Evolutionary conservation across 2,329 filamentous ascomycete species (phyloP), one percentile per base, ranked within the genome.

Genomic region (Sporothrix globosa): DNA sequence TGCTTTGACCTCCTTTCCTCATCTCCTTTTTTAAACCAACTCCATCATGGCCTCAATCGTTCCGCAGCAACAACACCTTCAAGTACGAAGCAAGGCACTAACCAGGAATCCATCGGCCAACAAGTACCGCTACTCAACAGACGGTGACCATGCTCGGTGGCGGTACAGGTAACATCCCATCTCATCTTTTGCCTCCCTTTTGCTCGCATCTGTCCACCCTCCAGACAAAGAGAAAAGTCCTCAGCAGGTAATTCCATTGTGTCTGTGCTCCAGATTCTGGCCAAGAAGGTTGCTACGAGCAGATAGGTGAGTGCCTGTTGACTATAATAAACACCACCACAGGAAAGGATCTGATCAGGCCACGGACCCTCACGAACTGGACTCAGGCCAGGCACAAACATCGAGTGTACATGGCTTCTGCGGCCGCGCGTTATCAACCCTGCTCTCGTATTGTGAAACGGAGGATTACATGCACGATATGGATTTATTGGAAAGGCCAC

Each of bases 391-490:
- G n/a, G n/a, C 30, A 60, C 34, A 41, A 60, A 60, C 19, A 41
- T 41, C 56, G n/a, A 61, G n/a, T 11, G 14, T 41, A 13, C 17
- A 19, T 14, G 24, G 27, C 24, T 30, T 30, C 56, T 19, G 39
- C 44, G 30, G 17, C 3, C 50, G 10, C 21, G 5, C 21, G 4
- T 21, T 53, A 19, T 50, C 48, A 50, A n/a, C 9, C 41, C 60
- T n/a, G 34, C 58, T 17, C 65, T 67, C 63, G 63, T 67, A 30
- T 67, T 41, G 65, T 67, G 50, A 68, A 68, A 68, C 66, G 66
- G 14, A 58, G 39, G 39, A 50, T 50, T 50, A 17, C 21, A 50
- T 48, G 50, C 41, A 50, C 44, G 24, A 34, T 50, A 13, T 48
- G 27, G 24, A 30, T 3, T 3, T 65, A 48, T 21, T 50, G 14